These are phyloP conservation scores for Trichoderma sp. DNA, from an alignment of 2,329 filamentous ascomycete species.

Conservation along the genomic window DNA sequence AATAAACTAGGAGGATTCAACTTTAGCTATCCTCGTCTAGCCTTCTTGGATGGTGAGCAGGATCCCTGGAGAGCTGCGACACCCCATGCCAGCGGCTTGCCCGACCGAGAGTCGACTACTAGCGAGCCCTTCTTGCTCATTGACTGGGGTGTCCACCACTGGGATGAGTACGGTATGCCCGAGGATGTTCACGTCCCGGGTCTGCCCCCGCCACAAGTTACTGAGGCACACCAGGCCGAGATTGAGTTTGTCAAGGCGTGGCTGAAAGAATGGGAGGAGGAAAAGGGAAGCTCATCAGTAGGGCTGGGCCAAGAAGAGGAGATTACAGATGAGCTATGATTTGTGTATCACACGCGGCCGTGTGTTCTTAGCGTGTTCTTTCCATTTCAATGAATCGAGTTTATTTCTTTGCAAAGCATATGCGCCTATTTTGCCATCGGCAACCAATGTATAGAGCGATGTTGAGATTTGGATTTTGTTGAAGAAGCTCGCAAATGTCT, in stretches of 20 bases:
- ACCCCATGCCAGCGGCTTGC: slow-evolving; percentile 67
- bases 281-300: slow-evolving; percentile 26
- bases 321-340: slow-evolving; percentile 13
- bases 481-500: no score
- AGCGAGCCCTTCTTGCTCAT: slow-evolving; percentile 76
- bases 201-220: slow-evolving; percentile 63
- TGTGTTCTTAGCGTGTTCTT: neutral
- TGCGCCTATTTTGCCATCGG: no score
- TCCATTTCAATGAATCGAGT: neutral
- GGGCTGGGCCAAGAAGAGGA: neutral
- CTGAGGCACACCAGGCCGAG: slow-evolving; percentile 61
- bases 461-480: no score
- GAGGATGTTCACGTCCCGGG: slow-evolving; percentile 62
- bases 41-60: slow-evolving; percentile 73
- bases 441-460: no score
- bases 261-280: slow-evolving; percentile 62
- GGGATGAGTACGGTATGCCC: slow-evolving; percentile 71
- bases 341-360: neutral
- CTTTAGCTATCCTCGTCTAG: slow-evolving; percentile 75
- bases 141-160: slow-evolving; percentile 76
- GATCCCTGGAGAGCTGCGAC: slow-evolving; percentile 82
- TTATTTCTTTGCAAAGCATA: neutral
- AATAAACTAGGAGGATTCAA: slow-evolving; percentile 77
- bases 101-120: slow-evolving; percentile 60
- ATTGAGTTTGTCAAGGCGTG: slow-evolving; percentile 67